phyloP scores from a whole-genome alignment of 371 early-diverging fungal genomes.

The Cladochytrium tenue region DNA sequence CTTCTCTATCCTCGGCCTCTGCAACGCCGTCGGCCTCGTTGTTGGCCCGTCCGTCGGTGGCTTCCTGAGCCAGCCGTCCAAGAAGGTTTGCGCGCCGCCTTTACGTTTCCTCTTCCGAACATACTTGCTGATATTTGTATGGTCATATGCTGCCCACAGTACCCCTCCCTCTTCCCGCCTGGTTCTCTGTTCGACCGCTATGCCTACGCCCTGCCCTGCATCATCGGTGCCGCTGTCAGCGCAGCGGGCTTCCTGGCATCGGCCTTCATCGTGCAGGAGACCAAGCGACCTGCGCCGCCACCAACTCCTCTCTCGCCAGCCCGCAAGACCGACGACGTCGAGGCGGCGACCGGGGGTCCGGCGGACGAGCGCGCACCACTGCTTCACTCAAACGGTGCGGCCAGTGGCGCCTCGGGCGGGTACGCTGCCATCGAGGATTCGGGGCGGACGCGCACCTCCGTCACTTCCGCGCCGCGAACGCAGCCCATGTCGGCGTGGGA shows the following conservation, averaged over 20 bases:
- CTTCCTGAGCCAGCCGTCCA: slow-evolving; percentile 12
- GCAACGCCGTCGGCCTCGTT: slow-evolving; percentile 25
- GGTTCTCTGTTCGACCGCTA: slow-evolving; percentile 28
- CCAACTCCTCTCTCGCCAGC: too few relatives aligned
- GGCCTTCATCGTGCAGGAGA: slow-evolving; percentile 28
- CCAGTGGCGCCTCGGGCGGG: too few relatives aligned
- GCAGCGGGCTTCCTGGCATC: slow-evolving; percentile 12
- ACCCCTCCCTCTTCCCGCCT: slow-evolving; percentile 24
- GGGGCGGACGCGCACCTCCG: too few relatives aligned
- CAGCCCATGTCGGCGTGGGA: slow-evolving; percentile 8
- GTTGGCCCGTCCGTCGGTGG: slow-evolving; percentile 29
- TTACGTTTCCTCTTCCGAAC: background rate
- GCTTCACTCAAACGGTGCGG: too few relatives aligned
- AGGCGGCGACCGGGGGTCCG: too few relatives aligned
- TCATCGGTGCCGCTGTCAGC: slow-evolving; percentile 19
- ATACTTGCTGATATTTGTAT: too few relatives aligned
- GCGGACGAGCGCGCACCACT: too few relatives aligned
- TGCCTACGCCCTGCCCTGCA: slow-evolving; percentile 29
- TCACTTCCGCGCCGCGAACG: too few relatives aligned
- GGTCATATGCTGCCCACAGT: too few relatives aligned
- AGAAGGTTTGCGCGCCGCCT: background rate
- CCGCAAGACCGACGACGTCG: too few relatives aligned
- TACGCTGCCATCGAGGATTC: too few relatives aligned
- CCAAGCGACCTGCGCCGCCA: too few relatives aligned
- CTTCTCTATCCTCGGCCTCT: slow-evolving; percentile 24